These are phyloP conservation scores for Hymenoscyphus infarciens DNA, from an alignment of 2,329 filamentous ascomycete genomes.

Conservation along the genomic window DNA sequence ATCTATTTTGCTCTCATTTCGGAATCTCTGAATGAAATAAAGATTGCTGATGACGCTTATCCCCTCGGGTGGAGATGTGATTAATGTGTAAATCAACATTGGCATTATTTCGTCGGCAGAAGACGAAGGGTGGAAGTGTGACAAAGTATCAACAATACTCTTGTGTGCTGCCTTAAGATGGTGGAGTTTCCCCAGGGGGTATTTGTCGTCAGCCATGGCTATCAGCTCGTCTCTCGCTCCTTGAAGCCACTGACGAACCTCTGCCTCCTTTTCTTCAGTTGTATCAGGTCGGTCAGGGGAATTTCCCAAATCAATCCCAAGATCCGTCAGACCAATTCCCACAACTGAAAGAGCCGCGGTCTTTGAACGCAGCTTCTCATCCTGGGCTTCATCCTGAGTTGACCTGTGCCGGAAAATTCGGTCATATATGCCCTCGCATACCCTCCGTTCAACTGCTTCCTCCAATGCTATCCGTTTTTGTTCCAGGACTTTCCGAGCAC, in stretches of 20 bases:
- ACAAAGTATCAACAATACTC: constrained; percentile 83
- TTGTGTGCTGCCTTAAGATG: constrained; percentile 87
- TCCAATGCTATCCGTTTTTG: constrained; percentile 74
- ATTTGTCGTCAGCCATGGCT: constrained; percentile 81
- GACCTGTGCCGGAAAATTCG: constrained; percentile 88
- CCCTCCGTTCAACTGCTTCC: constrained; percentile 83
- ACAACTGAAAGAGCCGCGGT: constrained; percentile 88
- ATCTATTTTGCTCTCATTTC: constrained; percentile 79
- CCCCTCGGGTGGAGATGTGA: constrained; percentile 81
- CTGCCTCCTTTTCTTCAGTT: constrained; percentile 56
- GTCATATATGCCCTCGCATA: constrained; percentile 81
- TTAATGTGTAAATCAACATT: constrained; percentile 92
- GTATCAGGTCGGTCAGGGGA: constrained; percentile 53
- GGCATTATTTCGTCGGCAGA: constrained; percentile 97
- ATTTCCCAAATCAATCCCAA: constrained; percentile 71
- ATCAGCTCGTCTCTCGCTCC: constrained; percentile 68
- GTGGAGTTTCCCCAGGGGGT: constrained; percentile 86
- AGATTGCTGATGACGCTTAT: constrained; percentile 91
- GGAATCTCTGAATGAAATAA: constrained; percentile 90
- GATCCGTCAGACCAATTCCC: constrained; percentile 80
- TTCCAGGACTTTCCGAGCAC: constrained; percentile 73
- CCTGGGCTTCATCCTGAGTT: constrained; percentile 90
- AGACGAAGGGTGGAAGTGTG: constrained; percentile 68
- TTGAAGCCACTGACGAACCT: constrained; percentile 70
- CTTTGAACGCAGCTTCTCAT: constrained; percentile 91